Evolutionary conservation across 441 rosid genomes (phyloP), one percentile per base, ranked within the genome.

Genomic region (Gossypium laxum): DNA sequence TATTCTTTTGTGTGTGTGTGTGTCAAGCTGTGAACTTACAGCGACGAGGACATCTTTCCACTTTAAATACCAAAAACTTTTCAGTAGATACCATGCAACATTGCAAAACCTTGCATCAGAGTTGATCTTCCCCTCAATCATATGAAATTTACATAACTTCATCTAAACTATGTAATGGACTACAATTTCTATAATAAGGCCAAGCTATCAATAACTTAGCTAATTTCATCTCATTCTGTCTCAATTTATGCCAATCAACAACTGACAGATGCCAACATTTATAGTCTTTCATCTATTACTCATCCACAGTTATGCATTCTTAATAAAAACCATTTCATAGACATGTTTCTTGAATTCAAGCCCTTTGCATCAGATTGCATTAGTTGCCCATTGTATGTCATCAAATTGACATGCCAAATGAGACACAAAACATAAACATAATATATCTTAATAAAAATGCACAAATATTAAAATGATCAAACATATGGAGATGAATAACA

Each of bases 211-310:
- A 19, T 3, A 43, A 64, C 14, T 41, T 67, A 4, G 43, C 43
- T 14, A n/a, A 26, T 12, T 66, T 66, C 21, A 26, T 48, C 56
- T 14, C 70, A 24, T 66, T 34, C 15, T 21, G 41, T 67, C 57
- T 15, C 54, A 21, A 14, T 24, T 67, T 26, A 17, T 24, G 26
- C 12, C 45, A 26, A 26, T 4, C 14, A 67, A 47, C 24, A 47
- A 66, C 57, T 47, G 1, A 65, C 5, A 1, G n/a, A 54, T 54
- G 21, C 32, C 51, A 10, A 41, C 10, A 64, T 21, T n/a, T 43
- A 45, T 5, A n/a, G 38, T 45, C 55, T 45, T 45, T 21, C 69
- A 45, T 65, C 38, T 64, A 65, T n/a, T 47, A 65, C 54, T 65
- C 19, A n/a, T 5, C 34, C 69, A 45, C 56, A 21, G 54, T 34